These are phyloP conservation scores for Botrytis tulipae DNA, from an alignment of 2,329 filamentous ascomycete species.

Conservation along the genomic window DNA sequence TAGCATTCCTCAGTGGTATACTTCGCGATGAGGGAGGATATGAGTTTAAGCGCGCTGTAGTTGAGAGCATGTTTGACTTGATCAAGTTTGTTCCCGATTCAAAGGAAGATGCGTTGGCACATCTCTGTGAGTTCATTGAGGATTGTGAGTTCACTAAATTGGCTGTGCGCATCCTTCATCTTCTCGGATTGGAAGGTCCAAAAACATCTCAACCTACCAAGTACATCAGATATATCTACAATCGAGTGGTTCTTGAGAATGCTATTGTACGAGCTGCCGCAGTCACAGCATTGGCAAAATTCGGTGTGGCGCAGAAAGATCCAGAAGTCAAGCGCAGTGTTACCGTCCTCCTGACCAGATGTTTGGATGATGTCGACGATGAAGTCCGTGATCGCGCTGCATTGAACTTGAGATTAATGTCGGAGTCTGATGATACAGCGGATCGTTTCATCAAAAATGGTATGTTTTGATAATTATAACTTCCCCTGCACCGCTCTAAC, in stretches of 20 bases:
- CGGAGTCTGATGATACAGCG: constrained; percentile 76
- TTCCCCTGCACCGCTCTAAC: constrained; percentile 22
- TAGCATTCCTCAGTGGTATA: constrained; percentile 95
- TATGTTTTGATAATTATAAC: constrained; percentile 42
- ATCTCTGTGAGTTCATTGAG: constrained; percentile 98
- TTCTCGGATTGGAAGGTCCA: constrained; percentile 90
- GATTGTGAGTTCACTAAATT: constrained; percentile 99
- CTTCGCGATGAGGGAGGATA: constrained; percentile 95
- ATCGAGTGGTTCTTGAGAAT: constrained; percentile 95
- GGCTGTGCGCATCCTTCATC: constrained; percentile 89
- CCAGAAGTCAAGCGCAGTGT: constrained; percentile 96
- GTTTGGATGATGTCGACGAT: constrained; percentile 94
- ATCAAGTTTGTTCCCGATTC: constrained; percentile 98
- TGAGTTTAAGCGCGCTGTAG: constrained; percentile 95
- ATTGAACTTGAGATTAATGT: constrained; percentile 87
- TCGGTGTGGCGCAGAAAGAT: constrained; percentile 94
- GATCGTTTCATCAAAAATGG: constrained; percentile 90
- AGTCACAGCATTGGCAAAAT: constrained; percentile 93
- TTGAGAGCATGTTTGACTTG: constrained; percentile 98
- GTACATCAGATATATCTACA: constrained; percentile 99
- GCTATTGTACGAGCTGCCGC: constrained; percentile 92
- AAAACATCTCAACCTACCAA: constrained; percentile 96
- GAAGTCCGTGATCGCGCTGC: constrained; percentile 96
- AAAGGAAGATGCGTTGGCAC: constrained; percentile 78
- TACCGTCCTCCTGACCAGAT: constrained; percentile 85